phyloP scores from a whole-genome alignment of 2,329 filamentous ascomycete species.

The Botrytis squamosa region DNA sequence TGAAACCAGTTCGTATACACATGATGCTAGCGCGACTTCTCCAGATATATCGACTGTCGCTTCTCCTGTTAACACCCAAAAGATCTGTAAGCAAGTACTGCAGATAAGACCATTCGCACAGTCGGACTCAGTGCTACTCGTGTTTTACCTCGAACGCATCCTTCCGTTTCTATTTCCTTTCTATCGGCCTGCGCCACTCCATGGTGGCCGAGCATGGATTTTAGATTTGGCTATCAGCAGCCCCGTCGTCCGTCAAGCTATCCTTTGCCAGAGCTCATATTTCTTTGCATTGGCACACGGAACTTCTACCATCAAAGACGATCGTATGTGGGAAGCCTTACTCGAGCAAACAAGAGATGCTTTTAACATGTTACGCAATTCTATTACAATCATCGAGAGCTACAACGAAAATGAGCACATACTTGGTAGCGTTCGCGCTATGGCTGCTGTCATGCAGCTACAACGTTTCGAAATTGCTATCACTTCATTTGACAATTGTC shows the following conservation, averaged over 20 bases:
- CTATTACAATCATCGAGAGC: slow-evolving; percentile 37
- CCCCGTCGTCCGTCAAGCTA: slow-evolving; percentile 54
- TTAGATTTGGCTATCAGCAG: slow-evolving; percentile 57
- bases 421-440: slow-evolving; percentile 40
- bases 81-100: slow-evolving; percentile 17
- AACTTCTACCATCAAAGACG: slow-evolving; percentile 27
- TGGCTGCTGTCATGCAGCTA: slow-evolving; percentile 54
- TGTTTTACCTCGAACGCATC: slow-evolving; percentile 61
- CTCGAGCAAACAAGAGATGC: slow-evolving; percentile 40
- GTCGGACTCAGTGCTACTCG: slow-evolving; percentile 43
- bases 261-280: slow-evolving; percentile 55
- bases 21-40: slow-evolving; percentile 3
- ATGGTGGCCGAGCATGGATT: slow-evolving; percentile 61
- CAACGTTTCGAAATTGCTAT: slow-evolving; percentile 53
- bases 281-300: slow-evolving; percentile 46
- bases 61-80: background rate
- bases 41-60: background rate
- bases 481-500: slow-evolving; percentile 50
- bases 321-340: slow-evolving; percentile 44
- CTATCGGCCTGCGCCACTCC: slow-evolving; percentile 54
- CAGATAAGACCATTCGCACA: slow-evolving; percentile 24
- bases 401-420: slow-evolving; percentile 26
- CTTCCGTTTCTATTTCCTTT: slow-evolving; percentile 64
- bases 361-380: slow-evolving; percentile 46
- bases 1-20: background rate